These are phyloP conservation scores for Soucietia sequanensis DNA, from an alignment of 805 yeast species.

Conservation along the genomic window DNA sequence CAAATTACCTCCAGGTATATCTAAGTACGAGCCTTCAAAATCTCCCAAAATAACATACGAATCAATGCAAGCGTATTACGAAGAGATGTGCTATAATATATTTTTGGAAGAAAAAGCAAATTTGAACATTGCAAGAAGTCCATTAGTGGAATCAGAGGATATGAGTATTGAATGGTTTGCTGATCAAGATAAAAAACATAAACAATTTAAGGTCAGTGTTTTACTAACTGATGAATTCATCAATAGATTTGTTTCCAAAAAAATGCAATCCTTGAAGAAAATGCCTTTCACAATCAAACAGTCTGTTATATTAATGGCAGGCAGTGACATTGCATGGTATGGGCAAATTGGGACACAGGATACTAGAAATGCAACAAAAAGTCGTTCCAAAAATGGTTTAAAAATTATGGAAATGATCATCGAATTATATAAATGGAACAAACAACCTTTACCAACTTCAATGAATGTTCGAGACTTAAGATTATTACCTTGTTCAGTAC, in stretches of 20 bases:
- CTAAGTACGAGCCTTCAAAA: constrained; percentile 30
- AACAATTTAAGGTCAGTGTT: constrained; percentile 42
- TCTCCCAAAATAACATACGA: constrained; percentile 48
- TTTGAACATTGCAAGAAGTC: constrained; percentile 41
- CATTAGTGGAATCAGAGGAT: constrained; percentile 35
- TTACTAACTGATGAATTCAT: constrained; percentile 48
- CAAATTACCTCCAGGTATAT: constrained; percentile 25
- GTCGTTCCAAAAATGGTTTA: constrained; percentile 18
- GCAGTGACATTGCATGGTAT: constrained; percentile 56
- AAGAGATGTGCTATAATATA: constrained; percentile 59
- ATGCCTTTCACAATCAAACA: constrained; percentile 61
- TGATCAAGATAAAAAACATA: constrained; percentile 41
- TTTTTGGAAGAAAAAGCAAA: constrained; percentile 57
- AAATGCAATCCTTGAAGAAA: constrained; percentile 50
- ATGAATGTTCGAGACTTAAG: constrained; percentile 35
- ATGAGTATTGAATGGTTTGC: constrained; percentile 53
- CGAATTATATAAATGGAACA: constrained; percentile 60
- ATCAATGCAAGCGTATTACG: constrained; percentile 50
- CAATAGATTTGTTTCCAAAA: constrained; percentile 48
- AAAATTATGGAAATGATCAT: constrained; percentile 44
- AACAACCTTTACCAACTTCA: constrained; percentile 45
- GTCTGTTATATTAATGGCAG: constrained; percentile 53
- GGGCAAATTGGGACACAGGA: constrained; percentile 50
- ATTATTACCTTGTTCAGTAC: constrained; percentile 61
- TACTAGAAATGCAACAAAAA: constrained; percentile 16